phyloP scores from a whole-genome alignment of 2,329 filamentous ascomycete species.

The Geosmithia morbida region DNA sequence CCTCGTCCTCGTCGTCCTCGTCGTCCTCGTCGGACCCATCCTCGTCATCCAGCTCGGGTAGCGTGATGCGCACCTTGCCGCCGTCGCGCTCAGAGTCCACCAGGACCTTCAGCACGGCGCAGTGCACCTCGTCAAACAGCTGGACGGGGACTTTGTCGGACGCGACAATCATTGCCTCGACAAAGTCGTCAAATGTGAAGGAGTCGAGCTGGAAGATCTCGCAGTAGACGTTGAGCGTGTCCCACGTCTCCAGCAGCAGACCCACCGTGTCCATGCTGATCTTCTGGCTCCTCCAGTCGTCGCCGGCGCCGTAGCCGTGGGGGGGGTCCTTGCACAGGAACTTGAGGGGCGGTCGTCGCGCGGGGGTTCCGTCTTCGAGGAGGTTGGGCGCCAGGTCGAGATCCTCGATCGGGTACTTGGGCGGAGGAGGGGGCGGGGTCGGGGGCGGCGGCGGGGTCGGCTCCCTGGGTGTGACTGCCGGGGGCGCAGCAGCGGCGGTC shows the following conservation, averaged over 20 bases:
- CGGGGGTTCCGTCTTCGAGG: constrained; percentile 28
- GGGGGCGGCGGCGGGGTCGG: constrained; percentile 40
- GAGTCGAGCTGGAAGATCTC: constrained; percentile 90
- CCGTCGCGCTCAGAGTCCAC: constrained; percentile 62
- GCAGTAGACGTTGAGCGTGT: constrained; percentile 95
- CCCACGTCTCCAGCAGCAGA: constrained; percentile 79
- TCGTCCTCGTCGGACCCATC: constrained; percentile 53
- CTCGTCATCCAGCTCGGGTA: constrained; percentile 62
- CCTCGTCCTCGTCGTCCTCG: constrained; percentile 43
- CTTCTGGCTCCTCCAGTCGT: constrained; percentile 26
- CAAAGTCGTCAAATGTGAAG: constrained; percentile 93
- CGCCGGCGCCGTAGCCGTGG: constrained; percentile 19
- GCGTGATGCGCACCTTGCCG: constrained; percentile 63
- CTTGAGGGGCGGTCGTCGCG: constrained; percentile 59
- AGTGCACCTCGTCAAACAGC: constrained; percentile 81
- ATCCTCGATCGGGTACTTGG: constrained; percentile 95
- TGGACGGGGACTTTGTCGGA: constrained; percentile 65
- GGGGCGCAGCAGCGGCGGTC: background rate
- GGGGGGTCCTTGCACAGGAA: constrained; percentile 58
- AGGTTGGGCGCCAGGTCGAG: constrained; percentile 60
- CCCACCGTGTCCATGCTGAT: constrained; percentile 80
- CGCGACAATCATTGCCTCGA: constrained; percentile 71
- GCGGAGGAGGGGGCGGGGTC: constrained; percentile 55
- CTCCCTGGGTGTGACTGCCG: constrained; percentile 3
- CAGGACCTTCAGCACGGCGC: constrained; percentile 75